Percentiles rank a stretch among this genome's conserved stretches.
Conservation (phyloP, 352 stramenopile species). For the Phytopythium litorale region DNA sequence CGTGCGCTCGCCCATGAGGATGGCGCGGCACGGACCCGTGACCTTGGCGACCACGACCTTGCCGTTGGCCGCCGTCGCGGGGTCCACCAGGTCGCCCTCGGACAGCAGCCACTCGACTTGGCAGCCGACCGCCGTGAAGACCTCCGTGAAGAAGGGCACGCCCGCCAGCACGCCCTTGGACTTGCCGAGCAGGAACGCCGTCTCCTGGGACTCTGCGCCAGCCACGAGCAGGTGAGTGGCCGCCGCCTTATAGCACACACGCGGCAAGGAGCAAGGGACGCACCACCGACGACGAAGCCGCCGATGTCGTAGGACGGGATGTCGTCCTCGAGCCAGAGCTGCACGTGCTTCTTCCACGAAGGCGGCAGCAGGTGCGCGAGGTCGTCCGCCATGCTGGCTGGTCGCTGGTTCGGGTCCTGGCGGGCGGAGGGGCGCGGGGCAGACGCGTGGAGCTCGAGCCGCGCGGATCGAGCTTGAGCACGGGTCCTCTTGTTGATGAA, state of each 20-base stretch:
- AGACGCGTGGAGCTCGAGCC: no score
- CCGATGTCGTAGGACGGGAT: constrained; percentile 97
- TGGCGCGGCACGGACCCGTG: constrained; percentile 90
- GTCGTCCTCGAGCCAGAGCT: constrained; percentile 96
- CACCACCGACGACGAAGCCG: constrained; percentile 95
- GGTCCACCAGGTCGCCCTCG: constrained; percentile 61
- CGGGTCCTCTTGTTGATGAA: no score
- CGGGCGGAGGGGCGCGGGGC: no score
- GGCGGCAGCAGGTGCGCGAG: constrained; percentile 70
- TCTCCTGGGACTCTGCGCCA: constrained; percentile 65
- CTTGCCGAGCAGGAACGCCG: constrained; percentile 90
- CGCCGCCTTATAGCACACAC: no score
- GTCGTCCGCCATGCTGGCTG: constrained; percentile 12
- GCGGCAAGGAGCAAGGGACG: not conserved
- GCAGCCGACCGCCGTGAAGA: constrained; percentile 92
- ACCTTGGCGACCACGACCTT: constrained; percentile 94
- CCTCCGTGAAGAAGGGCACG: constrained; percentile 94
- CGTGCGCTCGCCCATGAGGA: constrained; percentile 96
- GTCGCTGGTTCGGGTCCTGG: not conserved
- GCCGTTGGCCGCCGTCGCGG: constrained; percentile 29
- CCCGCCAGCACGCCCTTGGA: constrained; percentile 93
- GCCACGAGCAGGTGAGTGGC: no score
- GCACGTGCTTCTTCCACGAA: constrained; percentile 84
- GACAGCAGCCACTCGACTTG: constrained; percentile 88
- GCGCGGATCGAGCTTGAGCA: no score